phyloP scores from a whole-genome alignment of 1,284 basidiomycete genomes.

The Microbotryum intermedium region DNA sequence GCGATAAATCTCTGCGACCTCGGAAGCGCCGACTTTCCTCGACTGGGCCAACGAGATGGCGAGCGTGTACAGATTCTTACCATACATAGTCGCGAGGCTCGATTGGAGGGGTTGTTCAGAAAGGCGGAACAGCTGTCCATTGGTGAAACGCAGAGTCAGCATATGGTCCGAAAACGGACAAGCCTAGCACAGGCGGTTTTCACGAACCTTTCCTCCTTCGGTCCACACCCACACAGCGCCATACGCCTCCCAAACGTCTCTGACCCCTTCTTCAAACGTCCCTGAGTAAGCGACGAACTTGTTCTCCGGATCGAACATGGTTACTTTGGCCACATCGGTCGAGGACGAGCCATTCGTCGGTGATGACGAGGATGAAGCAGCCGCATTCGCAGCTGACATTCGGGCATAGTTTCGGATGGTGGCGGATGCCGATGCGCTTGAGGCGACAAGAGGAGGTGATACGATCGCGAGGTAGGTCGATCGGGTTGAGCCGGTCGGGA shows the following conservation, averaged over 20 bases:
- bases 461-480: slow-evolving; percentile 72
- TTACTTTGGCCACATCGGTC: slow-evolving; percentile 71
- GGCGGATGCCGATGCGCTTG: slow-evolving; percentile 56
- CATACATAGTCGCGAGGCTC: slow-evolving; percentile 17
- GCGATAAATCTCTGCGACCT: slow-evolving; percentile 73
- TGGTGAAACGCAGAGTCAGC: slow-evolving; percentile 1
- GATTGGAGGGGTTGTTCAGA: slow-evolving; percentile 16
- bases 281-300: slow-evolving; percentile 70
- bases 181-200: slow-evolving; percentile 47
- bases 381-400: slow-evolving; percentile 1
- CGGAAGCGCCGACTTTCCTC: slow-evolving; percentile 43
- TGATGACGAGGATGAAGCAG: background rate
- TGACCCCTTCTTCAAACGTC: slow-evolving; percentile 66
- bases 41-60: slow-evolving; percentile 62
- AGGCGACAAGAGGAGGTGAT: slow-evolving; percentile 69
- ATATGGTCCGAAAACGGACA: background rate
- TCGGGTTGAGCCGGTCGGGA: background rate
- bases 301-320: slow-evolving; percentile 86
- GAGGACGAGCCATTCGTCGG: slow-evolving; percentile 30
- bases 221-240: slow-evolving; percentile 65
- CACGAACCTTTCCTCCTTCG: slow-evolving; percentile 56
- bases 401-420: slow-evolving; percentile 63
- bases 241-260: slow-evolving; percentile 70
- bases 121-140: slow-evolving; percentile 50
- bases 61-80: slow-evolving; percentile 42